Evolutionary conservation across 768 basidiomycete genomes (phyloP).

Genomic region (Suillus clintonianus): DNA sequence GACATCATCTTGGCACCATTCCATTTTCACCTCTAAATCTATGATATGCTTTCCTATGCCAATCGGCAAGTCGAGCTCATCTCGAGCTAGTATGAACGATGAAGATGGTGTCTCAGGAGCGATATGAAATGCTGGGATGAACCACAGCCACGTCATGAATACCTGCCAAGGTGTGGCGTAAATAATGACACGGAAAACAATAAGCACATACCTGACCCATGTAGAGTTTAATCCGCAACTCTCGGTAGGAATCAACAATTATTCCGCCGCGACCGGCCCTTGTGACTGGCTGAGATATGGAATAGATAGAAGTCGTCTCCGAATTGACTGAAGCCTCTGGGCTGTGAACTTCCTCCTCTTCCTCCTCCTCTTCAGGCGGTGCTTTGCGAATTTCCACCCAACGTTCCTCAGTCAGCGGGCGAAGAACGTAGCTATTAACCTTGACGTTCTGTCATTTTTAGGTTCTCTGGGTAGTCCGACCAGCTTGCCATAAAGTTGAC

Average conservation of each 20-base stretch:
- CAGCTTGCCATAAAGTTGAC: constrained; percentile 5
- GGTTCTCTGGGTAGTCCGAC: neutral
- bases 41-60: constrained; percentile 70
- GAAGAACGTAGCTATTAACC: constrained; percentile 45
- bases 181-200: neutral
- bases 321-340: neutral
- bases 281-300: neutral
- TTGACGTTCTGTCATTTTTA: constrained; percentile 40
- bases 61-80: constrained; percentile 77
- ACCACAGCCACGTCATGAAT: constrained; percentile 85
- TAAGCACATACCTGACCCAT: constrained; percentile 58
- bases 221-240: constrained; percentile 71
- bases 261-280: constrained; percentile 41
- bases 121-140: constrained; percentile 84
- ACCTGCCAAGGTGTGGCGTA: constrained; percentile 41
- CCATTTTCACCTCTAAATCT: constrained; percentile 65
- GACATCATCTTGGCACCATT: constrained; percentile 38
- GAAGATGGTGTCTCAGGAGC: constrained; percentile 44
- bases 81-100: constrained; percentile 47
- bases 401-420: constrained; percentile 44
- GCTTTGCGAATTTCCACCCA: constrained; percentile 44
- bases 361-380: constrained; percentile 16
- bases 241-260: constrained; percentile 64
- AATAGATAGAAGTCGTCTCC: neutral
- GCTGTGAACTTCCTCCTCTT: neutral